Conservation (phyloP, 139 green algal species). For the Nannochloris sp. region DNA sequence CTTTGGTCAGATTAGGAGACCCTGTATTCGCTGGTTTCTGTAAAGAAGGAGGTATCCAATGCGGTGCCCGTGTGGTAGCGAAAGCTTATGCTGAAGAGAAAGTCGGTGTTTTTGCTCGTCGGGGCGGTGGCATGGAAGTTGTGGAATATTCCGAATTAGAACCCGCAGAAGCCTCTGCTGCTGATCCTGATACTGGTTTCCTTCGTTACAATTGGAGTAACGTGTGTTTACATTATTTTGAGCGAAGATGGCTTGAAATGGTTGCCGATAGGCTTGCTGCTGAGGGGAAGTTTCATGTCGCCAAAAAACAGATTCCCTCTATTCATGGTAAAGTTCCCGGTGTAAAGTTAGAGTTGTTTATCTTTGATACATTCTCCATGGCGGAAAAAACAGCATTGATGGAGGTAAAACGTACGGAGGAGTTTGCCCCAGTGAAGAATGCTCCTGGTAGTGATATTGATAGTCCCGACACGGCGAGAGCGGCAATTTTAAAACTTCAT, state of each 20-base stretch:
- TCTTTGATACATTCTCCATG: constrained; percentile 88
- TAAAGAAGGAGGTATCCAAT: constrained; percentile 31
- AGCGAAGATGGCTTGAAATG: constrained; percentile 55
- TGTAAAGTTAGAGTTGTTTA: constrained; percentile 95
- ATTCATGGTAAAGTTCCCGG: constrained; percentile 41
- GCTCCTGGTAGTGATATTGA: constrained; percentile 56
- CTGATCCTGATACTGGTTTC: constrained; percentile 43
- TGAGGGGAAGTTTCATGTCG: constrained; percentile 72
- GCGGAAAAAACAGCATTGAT: constrained; percentile 39
- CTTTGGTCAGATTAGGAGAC: constrained; percentile 66
- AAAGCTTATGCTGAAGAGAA: constrained; percentile 75
- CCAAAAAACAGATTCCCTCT: constrained; percentile 77
- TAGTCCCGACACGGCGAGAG: constrained; percentile 75
- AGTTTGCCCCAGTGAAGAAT: constrained; percentile 93
- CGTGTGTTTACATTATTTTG: constrained; percentile 96
- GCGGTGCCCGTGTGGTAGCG: constrained; percentile 56
- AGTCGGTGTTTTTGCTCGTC: constrained; percentile 70
- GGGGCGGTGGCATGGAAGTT: constrained; percentile 48
- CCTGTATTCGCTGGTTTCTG: constrained; percentile 78
- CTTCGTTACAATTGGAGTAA: constrained; percentile 86
- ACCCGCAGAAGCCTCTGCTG: constrained; percentile 45
- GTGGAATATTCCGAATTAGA: constrained; percentile 89
- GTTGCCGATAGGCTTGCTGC: constrained; percentile 26
- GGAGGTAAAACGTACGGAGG: constrained; percentile 51
- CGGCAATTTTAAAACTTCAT: constrained; percentile 63